These are phyloP conservation scores for Cymodocea nodosa DNA, from an alignment of 116 monocot species.

Conservation along the genomic window DNA sequence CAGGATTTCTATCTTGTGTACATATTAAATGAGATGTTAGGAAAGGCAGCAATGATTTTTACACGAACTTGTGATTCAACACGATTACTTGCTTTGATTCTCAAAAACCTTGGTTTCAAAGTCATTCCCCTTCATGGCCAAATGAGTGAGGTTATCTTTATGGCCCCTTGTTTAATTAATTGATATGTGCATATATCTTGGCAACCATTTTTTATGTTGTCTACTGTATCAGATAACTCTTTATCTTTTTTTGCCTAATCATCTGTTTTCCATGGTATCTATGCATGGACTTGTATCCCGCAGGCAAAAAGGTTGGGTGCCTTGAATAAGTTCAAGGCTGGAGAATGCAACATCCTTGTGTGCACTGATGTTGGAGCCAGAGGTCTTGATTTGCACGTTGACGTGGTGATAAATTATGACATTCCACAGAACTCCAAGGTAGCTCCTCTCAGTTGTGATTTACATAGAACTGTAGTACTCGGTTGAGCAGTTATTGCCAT, in stretches of 20 bases:
- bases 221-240: background rate
- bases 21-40: constrained; percentile 62
- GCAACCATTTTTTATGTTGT: background rate
- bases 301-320: constrained; percentile 85
- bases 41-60: constrained; percentile 81
- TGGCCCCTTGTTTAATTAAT: background rate
- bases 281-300: background rate
- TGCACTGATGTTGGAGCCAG: constrained; percentile 88
- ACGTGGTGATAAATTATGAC: constrained; percentile 91
- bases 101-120: constrained; percentile 65
- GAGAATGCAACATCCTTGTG: constrained; percentile 69
- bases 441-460: background rate
- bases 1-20: constrained; percentile 87
- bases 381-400: constrained; percentile 83
- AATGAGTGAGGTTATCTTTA: constrained; percentile 53
- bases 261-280: no score
- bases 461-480: no score
- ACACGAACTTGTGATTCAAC: constrained; percentile 88
- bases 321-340: constrained; percentile 77
- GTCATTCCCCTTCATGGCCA: constrained; percentile 84
- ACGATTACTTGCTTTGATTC: constrained; percentile 47
- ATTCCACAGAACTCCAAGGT: constrained; percentile 91
- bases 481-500: no score
- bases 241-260: background rate
- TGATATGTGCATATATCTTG: background rate